Evolutionary conservation across 2,329 filamentous ascomycete genomes (phyloP).

Genomic region (Neurospora crassa): DNA sequence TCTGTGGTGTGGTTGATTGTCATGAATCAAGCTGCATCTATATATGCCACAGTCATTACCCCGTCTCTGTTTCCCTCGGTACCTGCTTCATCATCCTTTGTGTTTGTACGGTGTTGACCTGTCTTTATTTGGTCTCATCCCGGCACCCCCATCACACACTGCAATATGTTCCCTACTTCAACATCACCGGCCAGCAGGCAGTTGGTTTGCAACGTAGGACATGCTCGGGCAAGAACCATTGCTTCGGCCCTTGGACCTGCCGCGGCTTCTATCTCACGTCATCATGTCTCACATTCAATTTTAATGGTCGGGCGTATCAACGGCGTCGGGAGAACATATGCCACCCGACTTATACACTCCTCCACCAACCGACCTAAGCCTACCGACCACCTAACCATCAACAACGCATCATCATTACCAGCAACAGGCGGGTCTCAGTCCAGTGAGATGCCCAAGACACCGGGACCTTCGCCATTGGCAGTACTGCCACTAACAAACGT

Average conservation of each 20-base stretch:
- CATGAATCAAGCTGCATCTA: background rate
- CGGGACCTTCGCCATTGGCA: conserved; percentile 39
- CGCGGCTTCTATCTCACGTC: background rate
- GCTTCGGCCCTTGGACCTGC: background rate
- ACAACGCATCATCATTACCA: conserved; percentile 1
- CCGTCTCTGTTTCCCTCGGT: background rate
- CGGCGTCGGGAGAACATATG: conserved; percentile 4
- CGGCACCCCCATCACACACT: background rate
- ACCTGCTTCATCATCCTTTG: background rate
- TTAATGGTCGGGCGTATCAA: background rate
- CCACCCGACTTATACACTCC: conserved; percentile 21
- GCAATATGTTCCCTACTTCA: background rate
- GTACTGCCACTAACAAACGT: conserved; percentile 58
- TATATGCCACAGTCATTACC: background rate
- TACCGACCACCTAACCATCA: conserved; percentile 12
- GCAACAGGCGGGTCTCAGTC: conserved; percentile 4
- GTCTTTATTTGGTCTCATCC: background rate
- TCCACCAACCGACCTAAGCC: conserved; percentile 17
- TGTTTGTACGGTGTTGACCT: background rate
- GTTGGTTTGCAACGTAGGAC: background rate
- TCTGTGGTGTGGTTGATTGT: background rate
- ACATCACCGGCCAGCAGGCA: background rate
- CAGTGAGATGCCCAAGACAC: conserved; percentile 10
- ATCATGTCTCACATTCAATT: background rate
- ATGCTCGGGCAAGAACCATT: background rate